Evolutionary conservation across 345 rosid genomes (phyloP), one percentile per base, ranked within the genome.

Genomic region (Trapa incisa): DNA sequence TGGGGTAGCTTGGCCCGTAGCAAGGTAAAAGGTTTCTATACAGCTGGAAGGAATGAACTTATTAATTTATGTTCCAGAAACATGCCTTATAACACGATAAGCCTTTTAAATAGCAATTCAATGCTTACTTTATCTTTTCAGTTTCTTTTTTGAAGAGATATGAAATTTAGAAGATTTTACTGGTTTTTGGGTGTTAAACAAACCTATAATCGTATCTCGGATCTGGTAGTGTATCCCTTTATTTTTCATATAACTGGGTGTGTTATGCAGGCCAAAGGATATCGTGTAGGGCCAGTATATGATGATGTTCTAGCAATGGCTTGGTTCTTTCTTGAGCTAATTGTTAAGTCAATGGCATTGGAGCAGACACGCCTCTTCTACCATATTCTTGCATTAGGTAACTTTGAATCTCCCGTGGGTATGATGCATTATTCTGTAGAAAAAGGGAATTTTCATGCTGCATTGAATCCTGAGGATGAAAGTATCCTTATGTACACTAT

Each of bases 1-100:
- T 94, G 97, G 97, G 97, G 99, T 68, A 94, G 99, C 85, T 83
- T 94, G 78, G 99, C 99, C 77, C 91, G 99, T 70, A 94, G 99
- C 78, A 94, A 94, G 99, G 99, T 91, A 75, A 48, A 63, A 13
- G 57, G 43, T 16, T 38, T 37, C 54, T 12, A 58, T 58, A 16
- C n/a, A 3, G 22, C 22, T n/a, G 1, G 35, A 38, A 29, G 32
- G 32, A 57, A 11, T 29, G 60, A 54, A 16, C 14, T 16, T 1
- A 16, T 52, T 16, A 15, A 52, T 15, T 52, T 6, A 6, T 22
- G 4, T 1, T 7, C 54, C 8, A 45, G 48, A 50, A 50, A 16
- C 3, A 54, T 35, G 17, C 22, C 33, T 54, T 54, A 54, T 22
- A 3, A n/a, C 2, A 33, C 9, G 22, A 0, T n/a, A n/a, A 1